Conservation (phyloP, 176 grass and related monocot genomes). For the Thinopyrum elongatum region DNA sequence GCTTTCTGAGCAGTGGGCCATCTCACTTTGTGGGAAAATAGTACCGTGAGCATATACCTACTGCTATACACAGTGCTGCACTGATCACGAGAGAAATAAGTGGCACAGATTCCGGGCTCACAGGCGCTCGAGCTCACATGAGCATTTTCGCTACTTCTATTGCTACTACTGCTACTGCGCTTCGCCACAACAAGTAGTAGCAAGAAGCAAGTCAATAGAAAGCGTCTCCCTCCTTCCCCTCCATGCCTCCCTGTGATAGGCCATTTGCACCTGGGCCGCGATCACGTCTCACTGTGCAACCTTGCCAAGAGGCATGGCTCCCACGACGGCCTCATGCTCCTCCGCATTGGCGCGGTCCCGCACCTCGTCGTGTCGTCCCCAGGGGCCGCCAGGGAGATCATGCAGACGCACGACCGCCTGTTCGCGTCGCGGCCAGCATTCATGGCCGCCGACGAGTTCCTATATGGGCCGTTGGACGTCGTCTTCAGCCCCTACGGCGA, state of each 20-base stretch:
- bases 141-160: not conserved
- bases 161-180: not conserved
- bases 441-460: not conserved
- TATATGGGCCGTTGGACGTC: not conserved
- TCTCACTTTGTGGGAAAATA: no score
- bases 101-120: no score
- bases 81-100: no score
- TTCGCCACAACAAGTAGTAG: not conserved
- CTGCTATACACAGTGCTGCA: no score
- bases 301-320: not conserved
- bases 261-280: not conserved
- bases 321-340: not conserved
- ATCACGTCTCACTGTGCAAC: not conserved
- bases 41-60: no score
- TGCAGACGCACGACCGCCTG: not conserved
- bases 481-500: not conserved
- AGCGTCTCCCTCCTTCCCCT: not conserved
- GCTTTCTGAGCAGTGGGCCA: no score
- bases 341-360: not conserved
- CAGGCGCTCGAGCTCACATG: no score
- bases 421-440: not conserved
- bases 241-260: not conserved
- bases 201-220: not conserved
- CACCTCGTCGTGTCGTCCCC: not conserved
- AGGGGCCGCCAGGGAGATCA: not conserved